Percentiles rank a stretch among this genome's conserved stretches.
These are phyloP conservation scores for Chaetomium cochliodes DNA, from an alignment of 495 filamentous ascomycete species.

Conservation along the genomic window DNA sequence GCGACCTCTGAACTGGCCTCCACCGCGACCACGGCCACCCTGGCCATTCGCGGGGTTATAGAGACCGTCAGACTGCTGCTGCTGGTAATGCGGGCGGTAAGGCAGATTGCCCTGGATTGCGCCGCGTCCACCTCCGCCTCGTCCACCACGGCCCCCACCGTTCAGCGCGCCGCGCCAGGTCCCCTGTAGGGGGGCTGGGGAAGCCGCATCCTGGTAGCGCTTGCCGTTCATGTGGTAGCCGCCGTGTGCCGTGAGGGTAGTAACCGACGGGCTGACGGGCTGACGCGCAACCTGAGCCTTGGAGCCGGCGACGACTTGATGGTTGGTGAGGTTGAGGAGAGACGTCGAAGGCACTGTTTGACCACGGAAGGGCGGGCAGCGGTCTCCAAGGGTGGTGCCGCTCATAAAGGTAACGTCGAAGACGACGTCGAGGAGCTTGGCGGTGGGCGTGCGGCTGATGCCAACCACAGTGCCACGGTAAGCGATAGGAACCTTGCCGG, in stretches of 20 bases:
- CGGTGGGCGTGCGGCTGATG: constrained; percentile 77
- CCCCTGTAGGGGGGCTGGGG: constrained; percentile 67
- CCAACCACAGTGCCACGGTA: constrained; percentile 89
- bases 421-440: constrained; percentile 81
- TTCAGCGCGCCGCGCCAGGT: constrained; percentile 69
- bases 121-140: constrained; percentile 37
- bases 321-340: constrained; percentile 81
- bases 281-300: constrained; percentile 63
- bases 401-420: constrained; percentile 96
- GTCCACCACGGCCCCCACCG: constrained; percentile 39
- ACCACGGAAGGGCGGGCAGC: constrained; percentile 94
- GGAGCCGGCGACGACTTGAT: constrained; percentile 74
- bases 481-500: constrained; percentile 92
- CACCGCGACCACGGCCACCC: constrained; percentile 39
- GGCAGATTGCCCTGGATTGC: constrained; percentile 47
- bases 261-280: constrained; percentile 53
- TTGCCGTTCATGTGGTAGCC: constrained; percentile 60
- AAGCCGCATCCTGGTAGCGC: constrained; percentile 66
- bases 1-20: constrained; percentile 31
- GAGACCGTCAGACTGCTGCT: background rate
- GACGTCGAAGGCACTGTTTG: constrained; percentile 82
- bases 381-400: constrained; percentile 80
- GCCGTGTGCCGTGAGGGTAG: constrained; percentile 57
- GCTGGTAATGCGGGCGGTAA: constrained; percentile 35
- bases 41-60: constrained; percentile 15